Evolutionary conservation across 805 yeast species (phyloP).

Genomic region (Diddensiella caesifluorescens): DNA sequence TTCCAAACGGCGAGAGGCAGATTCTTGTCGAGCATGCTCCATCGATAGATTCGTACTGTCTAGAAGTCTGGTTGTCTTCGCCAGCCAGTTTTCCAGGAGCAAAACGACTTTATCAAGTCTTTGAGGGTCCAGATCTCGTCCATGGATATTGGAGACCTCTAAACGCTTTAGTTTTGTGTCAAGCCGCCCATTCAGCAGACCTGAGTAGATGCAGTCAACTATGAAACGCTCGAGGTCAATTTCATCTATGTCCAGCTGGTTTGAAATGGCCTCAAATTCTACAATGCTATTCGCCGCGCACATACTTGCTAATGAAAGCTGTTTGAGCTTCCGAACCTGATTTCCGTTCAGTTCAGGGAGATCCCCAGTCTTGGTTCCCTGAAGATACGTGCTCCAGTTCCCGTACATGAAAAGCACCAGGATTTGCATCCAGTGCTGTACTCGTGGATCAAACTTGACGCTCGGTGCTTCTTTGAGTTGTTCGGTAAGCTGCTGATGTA

Average conservation of each 20-base stretch:
- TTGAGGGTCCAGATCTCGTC: constrained; percentile 19
- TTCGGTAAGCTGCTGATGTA: constrained; percentile 1
- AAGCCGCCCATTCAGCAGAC: constrained; percentile 22
- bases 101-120: constrained; percentile 15
- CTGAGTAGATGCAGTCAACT: constrained; percentile 23
- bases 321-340: constrained; percentile 20
- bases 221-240: constrained; percentile 22
- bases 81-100: constrained; percentile 14
- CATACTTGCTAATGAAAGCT: constrained; percentile 21
- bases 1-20: neutral
- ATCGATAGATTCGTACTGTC: constrained; percentile 5
- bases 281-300: constrained; percentile 15
- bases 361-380: neutral
- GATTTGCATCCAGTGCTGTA: constrained; percentile 11
- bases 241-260: constrained; percentile 12
- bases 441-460: neutral
- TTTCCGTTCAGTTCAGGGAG: constrained; percentile 13
- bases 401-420: constrained; percentile 20
- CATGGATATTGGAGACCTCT: constrained; percentile 18
- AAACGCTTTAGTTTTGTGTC: constrained; percentile 22
- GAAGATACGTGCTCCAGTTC: constrained; percentile 16
- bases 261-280: constrained; percentile 13
- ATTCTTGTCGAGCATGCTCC: neutral
- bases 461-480: constrained; percentile 2
- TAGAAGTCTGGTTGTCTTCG: constrained; percentile 8